These are phyloP conservation scores for Penicillium chermesinum DNA, from an alignment of 495 filamentous ascomycete genomes.

Conservation along the genomic window DNA sequence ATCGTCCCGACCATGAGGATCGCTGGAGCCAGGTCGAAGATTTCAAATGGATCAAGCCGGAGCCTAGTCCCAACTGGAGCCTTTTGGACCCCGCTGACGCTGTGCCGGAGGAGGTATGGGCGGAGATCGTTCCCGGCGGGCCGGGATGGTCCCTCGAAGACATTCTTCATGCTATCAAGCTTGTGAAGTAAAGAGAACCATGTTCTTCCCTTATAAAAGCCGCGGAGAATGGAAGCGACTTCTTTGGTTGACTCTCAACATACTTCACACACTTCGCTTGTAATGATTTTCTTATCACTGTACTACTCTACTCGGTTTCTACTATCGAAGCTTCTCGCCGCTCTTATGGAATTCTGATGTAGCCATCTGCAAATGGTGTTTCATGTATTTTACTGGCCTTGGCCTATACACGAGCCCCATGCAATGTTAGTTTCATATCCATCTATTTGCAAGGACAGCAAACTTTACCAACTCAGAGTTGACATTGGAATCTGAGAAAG, in stretches of 20 bases:
- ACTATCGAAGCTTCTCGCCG: slow-evolving; percentile 54
- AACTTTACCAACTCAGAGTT: slow-evolving; percentile 64
- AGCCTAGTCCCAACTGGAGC: slow-evolving; percentile 85
- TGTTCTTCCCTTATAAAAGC: too few relatives aligned
- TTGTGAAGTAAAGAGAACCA: slow-evolving; percentile 19
- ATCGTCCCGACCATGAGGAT: slow-evolving; percentile 45
- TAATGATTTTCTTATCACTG: too few relatives aligned
- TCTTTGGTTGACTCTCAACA: background rate
- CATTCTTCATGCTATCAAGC: slow-evolving; percentile 57
- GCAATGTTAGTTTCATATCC: too few relatives aligned
- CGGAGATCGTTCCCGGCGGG: slow-evolving; percentile 59
- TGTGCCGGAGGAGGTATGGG: slow-evolving; percentile 63
- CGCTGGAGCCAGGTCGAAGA: slow-evolving; percentile 89
- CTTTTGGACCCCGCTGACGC: slow-evolving; percentile 57
- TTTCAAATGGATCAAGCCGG: slow-evolving; percentile 91
- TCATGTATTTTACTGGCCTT: too few relatives aligned
- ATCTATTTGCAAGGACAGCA: too few relatives aligned
- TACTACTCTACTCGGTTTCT: too few relatives aligned
- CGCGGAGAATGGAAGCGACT: too few relatives aligned
- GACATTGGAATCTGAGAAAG: slow-evolving; percentile 70
- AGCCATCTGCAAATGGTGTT: too few relatives aligned
- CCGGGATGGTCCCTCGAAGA: slow-evolving; percentile 60
- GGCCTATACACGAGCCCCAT: too few relatives aligned
- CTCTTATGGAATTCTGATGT: too few relatives aligned
- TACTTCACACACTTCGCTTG: background rate